phyloP scores from a whole-genome alignment of 208 protist species.

The Leishmania lainsoni region DNA sequence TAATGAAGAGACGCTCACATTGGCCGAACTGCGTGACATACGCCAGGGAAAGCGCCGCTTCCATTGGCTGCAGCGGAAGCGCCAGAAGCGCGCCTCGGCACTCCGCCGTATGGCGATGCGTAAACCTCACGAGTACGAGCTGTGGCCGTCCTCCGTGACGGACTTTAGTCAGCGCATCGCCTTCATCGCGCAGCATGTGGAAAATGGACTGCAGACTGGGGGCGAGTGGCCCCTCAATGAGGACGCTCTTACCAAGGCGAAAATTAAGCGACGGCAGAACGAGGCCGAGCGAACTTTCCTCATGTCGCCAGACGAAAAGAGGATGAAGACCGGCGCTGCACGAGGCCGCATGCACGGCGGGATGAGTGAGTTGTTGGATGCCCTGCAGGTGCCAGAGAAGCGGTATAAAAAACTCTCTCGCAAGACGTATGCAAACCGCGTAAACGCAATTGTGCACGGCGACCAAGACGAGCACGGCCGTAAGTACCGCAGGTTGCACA shows the following conservation, averaged over 20 bases:
- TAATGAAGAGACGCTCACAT: constrained; percentile 71
- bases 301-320: constrained; percentile 56
- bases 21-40: constrained; percentile 75
- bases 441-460: constrained; percentile 86
- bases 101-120: constrained; percentile 77
- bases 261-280: constrained; percentile 52
- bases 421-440: constrained; percentile 84
- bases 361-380: constrained; percentile 56
- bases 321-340: constrained; percentile 6
- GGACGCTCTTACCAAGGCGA: constrained; percentile 58
- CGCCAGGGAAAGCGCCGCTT: constrained; percentile 83
- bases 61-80: constrained; percentile 85
- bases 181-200: constrained; percentile 88
- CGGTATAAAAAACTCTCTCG: constrained; percentile 79
- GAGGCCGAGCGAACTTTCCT: constrained; percentile 72
- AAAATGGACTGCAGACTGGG: constrained; percentile 81
- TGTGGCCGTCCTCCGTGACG: constrained; percentile 71
- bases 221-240: constrained; percentile 80
- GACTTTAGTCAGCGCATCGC: constrained; percentile 86
- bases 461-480: constrained; percentile 88
- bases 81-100: constrained; percentile 62
- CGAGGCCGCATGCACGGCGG: constrained; percentile 28
- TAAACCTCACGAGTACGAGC: constrained; percentile 71
- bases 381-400: constrained; percentile 54
- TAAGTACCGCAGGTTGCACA: constrained; percentile 67